Evolutionary conservation across 1,284 basidiomycete genomes (phyloP).

Genomic region (Thecaphora thlaspeos): DNA sequence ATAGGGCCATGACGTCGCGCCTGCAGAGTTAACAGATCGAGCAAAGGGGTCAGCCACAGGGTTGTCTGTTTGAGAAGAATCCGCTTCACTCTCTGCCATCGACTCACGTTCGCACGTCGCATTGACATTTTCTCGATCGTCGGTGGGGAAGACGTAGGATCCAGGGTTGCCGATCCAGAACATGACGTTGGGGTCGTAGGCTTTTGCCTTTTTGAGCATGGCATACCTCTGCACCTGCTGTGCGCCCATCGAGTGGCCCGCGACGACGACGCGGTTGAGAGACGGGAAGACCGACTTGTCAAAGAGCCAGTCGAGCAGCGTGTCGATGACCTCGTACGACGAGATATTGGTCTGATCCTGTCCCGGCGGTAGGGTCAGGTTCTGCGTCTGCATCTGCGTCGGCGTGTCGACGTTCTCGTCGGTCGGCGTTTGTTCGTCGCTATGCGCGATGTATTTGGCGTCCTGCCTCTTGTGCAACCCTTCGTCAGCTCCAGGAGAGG

Average conservation of each 20-base stretch:
- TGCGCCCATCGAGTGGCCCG: conserved; percentile 52
- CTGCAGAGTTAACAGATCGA: too few species aligned
- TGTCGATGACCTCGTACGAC: conserved; percentile 43
- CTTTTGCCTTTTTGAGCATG: conserved; percentile 27
- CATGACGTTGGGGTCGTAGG: conserved; percentile 39
- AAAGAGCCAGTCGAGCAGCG: conserved; percentile 42
- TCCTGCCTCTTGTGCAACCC: too few species aligned
- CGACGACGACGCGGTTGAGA: conserved; percentile 37
- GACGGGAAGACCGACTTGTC: conserved; percentile 39
- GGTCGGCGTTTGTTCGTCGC: too few species aligned
- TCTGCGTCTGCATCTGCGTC: conserved; percentile 8
- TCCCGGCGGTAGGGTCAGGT: too few species aligned
- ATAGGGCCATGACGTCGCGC: conserved; percentile 37
- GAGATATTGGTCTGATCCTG: conserved; percentile 15
- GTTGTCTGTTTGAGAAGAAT: too few species aligned
- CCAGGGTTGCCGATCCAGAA: conserved; percentile 53
- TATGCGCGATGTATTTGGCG: too few species aligned
- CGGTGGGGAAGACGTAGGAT: conserved; percentile 40
- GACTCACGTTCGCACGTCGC: conserved; percentile 8
- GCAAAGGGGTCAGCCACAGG: too few species aligned
- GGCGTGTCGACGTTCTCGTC: too few species aligned
- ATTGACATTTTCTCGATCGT: conserved; percentile 21
- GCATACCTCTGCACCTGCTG: conserved; percentile 47
- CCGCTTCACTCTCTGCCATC: too few species aligned
- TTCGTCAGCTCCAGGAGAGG: too few species aligned